A percentile compares a stretch with the other conserved stretches of the same genome.
Evolutionary conservation across 352 stramenopile genomes (phyloP).

Genomic region (Phytophthora brassicae): DNA sequence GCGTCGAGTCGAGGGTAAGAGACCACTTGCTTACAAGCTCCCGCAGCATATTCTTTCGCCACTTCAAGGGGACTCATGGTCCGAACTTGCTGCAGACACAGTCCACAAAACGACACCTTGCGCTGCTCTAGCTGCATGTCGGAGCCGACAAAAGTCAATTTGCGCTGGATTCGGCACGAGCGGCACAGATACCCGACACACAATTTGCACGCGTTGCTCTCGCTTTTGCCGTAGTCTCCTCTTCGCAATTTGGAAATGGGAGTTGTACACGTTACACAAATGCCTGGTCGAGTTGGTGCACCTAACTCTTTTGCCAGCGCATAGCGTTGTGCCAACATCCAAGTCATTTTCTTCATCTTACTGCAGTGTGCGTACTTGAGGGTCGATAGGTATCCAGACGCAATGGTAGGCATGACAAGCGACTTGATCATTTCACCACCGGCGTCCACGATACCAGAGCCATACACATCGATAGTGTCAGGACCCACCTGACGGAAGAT

Average conservation of each 20-base stretch:
- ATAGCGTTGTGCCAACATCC: slow-evolving; percentile 31
- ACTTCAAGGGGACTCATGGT: slow-evolving; percentile 32
- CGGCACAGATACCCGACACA: slow-evolving; percentile 39
- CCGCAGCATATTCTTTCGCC: slow-evolving; percentile 18
- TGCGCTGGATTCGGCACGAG: slow-evolving; percentile 38
- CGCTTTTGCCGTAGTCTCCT: slow-evolving; percentile 18
- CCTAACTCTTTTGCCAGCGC: slow-evolving; percentile 22
- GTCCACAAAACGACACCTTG: slow-evolving; percentile 29
- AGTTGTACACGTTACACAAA: slow-evolving; percentile 34
- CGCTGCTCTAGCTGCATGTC: slow-evolving; percentile 26
- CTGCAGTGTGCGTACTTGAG: slow-evolving; percentile 42
- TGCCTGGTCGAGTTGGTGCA: slow-evolving; percentile 4
- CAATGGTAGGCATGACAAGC: slow-evolving; percentile 27
- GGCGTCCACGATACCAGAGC: slow-evolving; percentile 31
- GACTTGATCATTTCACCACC: slow-evolving; percentile 34
- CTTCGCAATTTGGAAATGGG: slow-evolving; percentile 19
- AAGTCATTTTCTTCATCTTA: slow-evolving; percentile 42
- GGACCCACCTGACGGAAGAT: slow-evolving; percentile 52
- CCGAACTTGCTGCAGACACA: slow-evolving; percentile 26
- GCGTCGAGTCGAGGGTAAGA: slow-evolving; percentile 5
- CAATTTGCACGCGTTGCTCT: slow-evolving; percentile 32
- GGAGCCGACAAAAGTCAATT: slow-evolving; percentile 23
- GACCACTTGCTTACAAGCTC: neutral
- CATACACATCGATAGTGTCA: slow-evolving; percentile 50
- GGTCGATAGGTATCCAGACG: slow-evolving; percentile 21